These are phyloP conservation scores for Moesziomyces antarcticus DNA, from an alignment of 1,284 basidiomycete genomes.

Conservation along the genomic window DNA sequence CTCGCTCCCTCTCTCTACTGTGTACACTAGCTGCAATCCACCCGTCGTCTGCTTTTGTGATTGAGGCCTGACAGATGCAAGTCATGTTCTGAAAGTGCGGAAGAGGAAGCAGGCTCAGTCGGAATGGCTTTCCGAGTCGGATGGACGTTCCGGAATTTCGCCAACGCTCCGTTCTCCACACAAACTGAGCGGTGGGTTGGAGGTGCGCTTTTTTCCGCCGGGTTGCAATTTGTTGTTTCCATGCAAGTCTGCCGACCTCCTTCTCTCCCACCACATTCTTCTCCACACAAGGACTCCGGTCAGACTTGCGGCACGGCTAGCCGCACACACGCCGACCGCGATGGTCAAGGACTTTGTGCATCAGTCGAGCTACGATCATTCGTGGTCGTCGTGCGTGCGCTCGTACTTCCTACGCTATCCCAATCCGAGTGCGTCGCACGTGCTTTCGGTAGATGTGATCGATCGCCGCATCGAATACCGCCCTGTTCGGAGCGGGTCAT, in stretches of 20 bases:
- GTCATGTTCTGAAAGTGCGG: background rate
- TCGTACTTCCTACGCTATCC: constrained; percentile 97
- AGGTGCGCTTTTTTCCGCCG: constrained; percentile 5
- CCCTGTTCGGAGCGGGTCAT: constrained; percentile 24
- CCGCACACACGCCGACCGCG: background rate
- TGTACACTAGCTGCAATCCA: constrained; percentile 36
- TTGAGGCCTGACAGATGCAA: background rate
- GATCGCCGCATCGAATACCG: constrained; percentile 72
- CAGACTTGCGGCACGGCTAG: background rate
- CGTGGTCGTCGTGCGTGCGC: constrained; percentile 57
- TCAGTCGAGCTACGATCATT: constrained; percentile 42
- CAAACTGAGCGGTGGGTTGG: background rate
- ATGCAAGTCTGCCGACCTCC: constrained; percentile 6
- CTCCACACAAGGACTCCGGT: background rate
- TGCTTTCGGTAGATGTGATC: constrained; percentile 93
- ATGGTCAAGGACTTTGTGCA: constrained; percentile 54
- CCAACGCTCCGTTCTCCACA: background rate
- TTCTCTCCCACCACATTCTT: background rate
- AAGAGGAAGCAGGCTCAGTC: background rate
- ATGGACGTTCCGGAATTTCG: background rate
- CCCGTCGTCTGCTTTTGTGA: background rate
- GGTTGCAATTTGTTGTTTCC: constrained; percentile 11
- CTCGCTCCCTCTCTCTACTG: background rate
- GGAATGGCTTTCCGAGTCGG: background rate
- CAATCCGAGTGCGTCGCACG: constrained; percentile 93